These are phyloP conservation scores for Monascus purpureus DNA, from an alignment of 495 filamentous ascomycete genomes.

Conservation along the genomic window DNA sequence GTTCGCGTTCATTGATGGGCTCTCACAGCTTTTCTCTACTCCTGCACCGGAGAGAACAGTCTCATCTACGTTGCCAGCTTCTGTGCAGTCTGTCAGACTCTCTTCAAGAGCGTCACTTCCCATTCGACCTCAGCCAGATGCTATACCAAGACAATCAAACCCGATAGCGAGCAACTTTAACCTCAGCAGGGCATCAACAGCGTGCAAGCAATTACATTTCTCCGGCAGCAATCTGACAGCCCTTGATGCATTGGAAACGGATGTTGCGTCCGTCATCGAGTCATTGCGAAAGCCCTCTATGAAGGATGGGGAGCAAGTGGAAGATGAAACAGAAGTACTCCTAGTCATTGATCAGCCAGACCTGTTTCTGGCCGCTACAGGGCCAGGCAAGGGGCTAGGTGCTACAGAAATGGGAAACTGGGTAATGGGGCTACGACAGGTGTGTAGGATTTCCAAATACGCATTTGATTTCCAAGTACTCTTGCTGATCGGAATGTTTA, in stretches of 20 bases:
- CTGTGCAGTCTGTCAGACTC: constrained; percentile 4
- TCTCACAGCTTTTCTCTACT: constrained; percentile 41
- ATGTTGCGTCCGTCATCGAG: constrained; percentile 22
- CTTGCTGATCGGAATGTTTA: too few species aligned
- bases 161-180: constrained; percentile 2
- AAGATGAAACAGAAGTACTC: constrained; percentile 13
- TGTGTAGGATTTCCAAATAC: constrained; percentile 8
- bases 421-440: constrained; percentile 32
- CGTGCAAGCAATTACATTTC: constrained; percentile 22
- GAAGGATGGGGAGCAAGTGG: constrained; percentile 9
- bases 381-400: constrained; percentile 21
- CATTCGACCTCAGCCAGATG: constrained; percentile 15
- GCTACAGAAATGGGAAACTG: constrained; percentile 33
- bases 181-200: constrained; percentile 4
- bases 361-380: constrained; percentile 34
- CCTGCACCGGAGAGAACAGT: constrained; percentile 9
- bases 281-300: constrained; percentile 11
- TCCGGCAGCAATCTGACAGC: constrained; percentile 20
- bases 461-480: too few species aligned
- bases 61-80: constrained; percentile 1
- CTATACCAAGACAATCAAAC: constrained; percentile 10
- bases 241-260: constrained; percentile 22
- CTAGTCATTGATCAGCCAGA: constrained; percentile 40
- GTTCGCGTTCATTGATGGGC: constrained; percentile 62
- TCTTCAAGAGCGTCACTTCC: constrained; percentile 19